phyloP scores from a whole-genome alignment of 1,284 basidiomycete genomes.

The Vanrija pseudolonga region DNA sequence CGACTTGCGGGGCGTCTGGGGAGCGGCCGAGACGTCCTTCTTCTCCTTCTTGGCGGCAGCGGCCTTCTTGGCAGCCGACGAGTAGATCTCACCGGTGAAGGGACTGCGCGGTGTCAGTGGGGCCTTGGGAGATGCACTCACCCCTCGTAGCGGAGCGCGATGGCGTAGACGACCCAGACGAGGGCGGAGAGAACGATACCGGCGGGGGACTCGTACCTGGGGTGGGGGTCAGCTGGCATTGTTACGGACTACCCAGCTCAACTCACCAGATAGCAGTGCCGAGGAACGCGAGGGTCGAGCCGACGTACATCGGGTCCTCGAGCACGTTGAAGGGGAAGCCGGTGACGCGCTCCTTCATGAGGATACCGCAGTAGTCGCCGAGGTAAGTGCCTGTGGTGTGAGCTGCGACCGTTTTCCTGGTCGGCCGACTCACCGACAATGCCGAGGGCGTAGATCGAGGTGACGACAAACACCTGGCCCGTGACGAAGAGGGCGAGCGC shows the following conservation, averaged over 20 bases:
- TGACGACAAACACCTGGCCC: slow-evolving; percentile 78
- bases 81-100: slow-evolving; percentile 51
- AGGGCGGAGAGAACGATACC: slow-evolving; percentile 71
- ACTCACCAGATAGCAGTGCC: slow-evolving; percentile 76
- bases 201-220: slow-evolving; percentile 74
- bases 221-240: not conserved
- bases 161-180: slow-evolving; percentile 74
- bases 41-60: slow-evolving; percentile 8
- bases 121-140: slow-evolving; percentile 45
- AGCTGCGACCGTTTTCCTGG: too few relatives aligned
- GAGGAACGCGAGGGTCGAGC: slow-evolving; percentile 80
- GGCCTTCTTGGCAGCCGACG: slow-evolving; percentile 24
- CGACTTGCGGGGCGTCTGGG: slow-evolving; percentile 20
- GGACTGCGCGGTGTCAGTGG: slow-evolving; percentile 32
- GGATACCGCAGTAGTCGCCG: slow-evolving; percentile 98
- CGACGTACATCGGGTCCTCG: slow-evolving; percentile 92
- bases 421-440: slow-evolving; percentile 44
- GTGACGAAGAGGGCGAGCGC: slow-evolving; percentile 64
- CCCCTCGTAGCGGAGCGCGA: slow-evolving; percentile 85
- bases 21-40: slow-evolving; percentile 6
- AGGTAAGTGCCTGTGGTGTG: slow-evolving; percentile 71
- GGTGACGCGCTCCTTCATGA: slow-evolving; percentile 73
- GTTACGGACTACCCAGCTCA: slow-evolving; percentile 2
- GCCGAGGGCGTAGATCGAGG: slow-evolving; percentile 86
- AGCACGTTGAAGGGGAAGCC: slow-evolving; percentile 96